These are phyloP conservation scores for Halteria grandinella DNA, from an alignment of 73 alveolate genomes.

Conservation along the genomic window DNA sequence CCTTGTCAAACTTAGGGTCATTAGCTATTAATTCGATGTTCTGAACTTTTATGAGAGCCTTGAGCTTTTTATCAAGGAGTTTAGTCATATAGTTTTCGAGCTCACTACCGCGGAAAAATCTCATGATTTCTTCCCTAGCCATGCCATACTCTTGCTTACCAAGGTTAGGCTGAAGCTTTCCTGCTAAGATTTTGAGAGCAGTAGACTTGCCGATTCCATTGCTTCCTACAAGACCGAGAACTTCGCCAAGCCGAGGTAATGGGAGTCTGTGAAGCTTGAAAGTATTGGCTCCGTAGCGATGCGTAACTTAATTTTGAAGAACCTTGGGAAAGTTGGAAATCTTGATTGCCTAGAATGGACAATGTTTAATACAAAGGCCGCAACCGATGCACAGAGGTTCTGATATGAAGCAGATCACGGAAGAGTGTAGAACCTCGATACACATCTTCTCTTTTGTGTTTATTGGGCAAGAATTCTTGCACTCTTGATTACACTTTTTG, in stretches of 20 bases:
- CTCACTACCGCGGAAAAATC: constrained; percentile 95
- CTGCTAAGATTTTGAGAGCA: constrained; percentile 89
- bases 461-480: constrained; percentile 95
- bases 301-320: constrained; percentile 87
- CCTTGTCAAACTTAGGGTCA: constrained; percentile 68
- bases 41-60: constrained; percentile 94
- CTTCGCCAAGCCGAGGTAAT: constrained; percentile 96
- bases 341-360: constrained; percentile 96
- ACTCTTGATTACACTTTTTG: constrained; percentile 94
- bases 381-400: constrained; percentile 97
- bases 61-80: constrained; percentile 89
- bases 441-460: constrained; percentile 94
- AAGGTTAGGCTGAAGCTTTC: constrained; percentile 95
- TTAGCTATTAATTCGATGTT: constrained; percentile 95
- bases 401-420: constrained; percentile 72
- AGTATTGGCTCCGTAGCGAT: constrained; percentile 94
- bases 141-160: constrained; percentile 96
- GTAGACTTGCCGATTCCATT: constrained; percentile 99
- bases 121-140: constrained; percentile 89
- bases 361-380: constrained; percentile 95
- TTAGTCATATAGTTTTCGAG: constrained; percentile 88
- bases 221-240: constrained; percentile 97
- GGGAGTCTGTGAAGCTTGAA: constrained; percentile 97
- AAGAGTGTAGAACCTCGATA: constrained; percentile 78
- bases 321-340: constrained; percentile 95